phyloP scores from a whole-genome alignment of 2,329 filamentous ascomycete species.

The Claviceps sp. region DNA sequence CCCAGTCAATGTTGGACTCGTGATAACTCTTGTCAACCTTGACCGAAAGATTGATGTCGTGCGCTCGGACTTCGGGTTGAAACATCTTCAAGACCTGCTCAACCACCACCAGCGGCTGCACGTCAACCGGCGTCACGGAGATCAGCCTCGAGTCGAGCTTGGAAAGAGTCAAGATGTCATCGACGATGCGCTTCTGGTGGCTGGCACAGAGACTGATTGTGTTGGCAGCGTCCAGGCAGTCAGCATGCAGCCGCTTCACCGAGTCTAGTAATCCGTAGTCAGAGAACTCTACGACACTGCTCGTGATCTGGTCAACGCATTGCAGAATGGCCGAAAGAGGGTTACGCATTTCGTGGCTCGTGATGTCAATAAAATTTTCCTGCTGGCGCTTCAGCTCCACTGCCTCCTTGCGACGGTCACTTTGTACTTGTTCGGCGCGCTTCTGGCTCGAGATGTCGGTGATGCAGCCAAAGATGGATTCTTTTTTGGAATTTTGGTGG shows the following conservation, averaged over 20 bases:
- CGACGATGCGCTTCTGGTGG: slow-evolving; percentile 63
- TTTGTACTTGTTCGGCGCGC: slow-evolving; percentile 46
- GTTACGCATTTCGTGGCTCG: slow-evolving; percentile 63
- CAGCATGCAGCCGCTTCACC: slow-evolving; percentile 34
- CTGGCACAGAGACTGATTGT: slow-evolving; percentile 67
- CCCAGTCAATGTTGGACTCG: slow-evolving; percentile 53
- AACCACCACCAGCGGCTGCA: slow-evolving; percentile 51
- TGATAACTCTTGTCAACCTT: slow-evolving; percentile 53
- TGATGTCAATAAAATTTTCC: slow-evolving; percentile 61
- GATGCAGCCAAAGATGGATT: slow-evolving; percentile 65
- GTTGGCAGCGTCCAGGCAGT: slow-evolving; percentile 57
- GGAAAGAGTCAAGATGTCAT: slow-evolving; percentile 53
- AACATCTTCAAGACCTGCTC: slow-evolving; percentile 64
- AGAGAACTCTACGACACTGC: slow-evolving; percentile 31
- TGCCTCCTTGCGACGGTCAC: slow-evolving; percentile 60
- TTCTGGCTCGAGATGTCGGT: slow-evolving; percentile 80
- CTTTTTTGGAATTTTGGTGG: slow-evolving; percentile 46
- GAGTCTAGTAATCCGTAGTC: slow-evolving; percentile 19
- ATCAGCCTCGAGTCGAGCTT: slow-evolving; percentile 59
- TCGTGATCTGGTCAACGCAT: slow-evolving; percentile 58
- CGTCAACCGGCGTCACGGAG: slow-evolving; percentile 54
- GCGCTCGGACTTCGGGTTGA: slow-evolving; percentile 56
- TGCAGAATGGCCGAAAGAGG: slow-evolving; percentile 62
- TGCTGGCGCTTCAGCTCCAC: slow-evolving; percentile 63
- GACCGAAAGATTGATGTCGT: slow-evolving; percentile 58